Evolutionary conservation across 2,329 filamentous ascomycete genomes (phyloP), one percentile per base, ranked within the genome.

Genomic region (Aureobasidium uvarum): DNA sequence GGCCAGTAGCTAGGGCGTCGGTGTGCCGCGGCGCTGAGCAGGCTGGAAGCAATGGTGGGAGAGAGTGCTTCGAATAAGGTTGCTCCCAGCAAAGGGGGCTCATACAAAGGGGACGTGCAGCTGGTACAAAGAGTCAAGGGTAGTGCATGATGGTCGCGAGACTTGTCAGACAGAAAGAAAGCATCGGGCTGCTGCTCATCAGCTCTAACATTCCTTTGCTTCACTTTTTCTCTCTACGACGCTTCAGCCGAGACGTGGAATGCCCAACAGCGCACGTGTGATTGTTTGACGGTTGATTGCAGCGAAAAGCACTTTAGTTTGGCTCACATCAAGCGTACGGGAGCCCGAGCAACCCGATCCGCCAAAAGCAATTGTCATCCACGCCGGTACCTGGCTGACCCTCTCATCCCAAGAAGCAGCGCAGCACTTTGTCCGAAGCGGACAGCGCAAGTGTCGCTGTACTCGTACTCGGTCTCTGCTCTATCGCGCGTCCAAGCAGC

Each of bases 171-270:
- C 54, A 45, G 54, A 31, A 41, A 25, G 52, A 25, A 55, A 55
- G 33, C 52, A 55, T 41, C 39, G 28, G 23, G 38, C 23, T 43
- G 54, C 54, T 31, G 18, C 38, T 58, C 51, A 45, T 56, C 33
- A 45, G 28, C 43, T 62, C 45, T 41, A 41, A 31, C 58, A 62
- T 62, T 62, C 58, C 58, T 62, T 41, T 62, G 58, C 45, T 50
- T 51, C 45, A 62, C 14, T 39, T 28, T 2, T 51, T 2, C 20
- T 39, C 39, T 41, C 18, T 6, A 23, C 52, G 33, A 55, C 52
- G 23, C 33, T 38, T 13, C 23, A 46, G 16, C 25, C 39, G 55
- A 60, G 56, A 48, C 58, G 58, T 50, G 58, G 58, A 62, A 62
- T 62, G 56, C 43, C 43, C 31, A 36, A 20, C 31, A 16, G 25